Evolutionary conservation across 257 asterid genomes (phyloP).

Genomic region (Leptodermis oblonga): DNA sequence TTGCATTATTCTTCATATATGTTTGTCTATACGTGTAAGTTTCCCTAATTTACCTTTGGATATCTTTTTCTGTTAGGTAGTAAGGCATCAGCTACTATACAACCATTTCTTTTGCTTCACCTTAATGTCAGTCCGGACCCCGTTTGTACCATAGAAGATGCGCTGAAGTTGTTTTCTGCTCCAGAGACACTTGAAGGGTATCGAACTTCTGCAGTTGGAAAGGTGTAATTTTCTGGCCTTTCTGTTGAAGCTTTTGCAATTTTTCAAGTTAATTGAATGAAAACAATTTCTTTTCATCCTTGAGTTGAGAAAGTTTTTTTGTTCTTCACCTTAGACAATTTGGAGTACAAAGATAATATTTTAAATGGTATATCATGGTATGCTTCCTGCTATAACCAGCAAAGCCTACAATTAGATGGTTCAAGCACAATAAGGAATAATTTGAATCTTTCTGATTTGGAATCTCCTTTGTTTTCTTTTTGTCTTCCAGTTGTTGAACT

Average conservation of each 20-base stretch:
- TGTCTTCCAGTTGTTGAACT: not conserved
- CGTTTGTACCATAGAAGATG: conserved; percentile 64
- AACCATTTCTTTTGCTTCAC: conserved; percentile 83
- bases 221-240: conserved; percentile 34
- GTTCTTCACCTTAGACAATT: not conserved
- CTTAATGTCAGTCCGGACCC: conserved; percentile 70
- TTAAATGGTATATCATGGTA: not conserved
- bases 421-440: not conserved
- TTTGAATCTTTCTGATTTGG: not conserved
- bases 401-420: not conserved
- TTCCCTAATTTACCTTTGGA: not conserved
- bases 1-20: not conserved
- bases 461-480: not conserved
- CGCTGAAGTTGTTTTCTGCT: conserved; percentile 64
- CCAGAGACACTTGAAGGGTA: conserved; percentile 83
- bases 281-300: not conserved
- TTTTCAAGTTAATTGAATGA: not conserved
- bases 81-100: conserved; percentile 75
- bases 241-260: not conserved
- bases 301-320: not conserved
- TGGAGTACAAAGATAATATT: not conserved
- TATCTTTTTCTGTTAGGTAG: conserved; percentile 33
- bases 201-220: conserved; percentile 57
- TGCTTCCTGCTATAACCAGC: not conserved
- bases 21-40: not conserved